phyloP scores from a whole-genome alignment of 176 grass and related monocot species.

The Raddia guianensis region DNA sequence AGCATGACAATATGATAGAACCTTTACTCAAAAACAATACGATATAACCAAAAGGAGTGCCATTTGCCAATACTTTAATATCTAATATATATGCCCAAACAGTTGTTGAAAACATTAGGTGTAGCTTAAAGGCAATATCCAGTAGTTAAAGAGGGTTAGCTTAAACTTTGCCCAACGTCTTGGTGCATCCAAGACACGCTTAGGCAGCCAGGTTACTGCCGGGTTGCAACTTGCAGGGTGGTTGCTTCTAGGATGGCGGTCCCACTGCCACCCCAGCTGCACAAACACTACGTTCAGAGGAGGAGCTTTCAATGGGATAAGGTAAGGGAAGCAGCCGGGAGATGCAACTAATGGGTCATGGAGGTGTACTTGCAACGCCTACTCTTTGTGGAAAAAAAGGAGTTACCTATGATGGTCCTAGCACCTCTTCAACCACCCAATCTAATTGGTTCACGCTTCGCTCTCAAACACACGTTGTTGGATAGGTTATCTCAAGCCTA shows the following conservation, averaged over 20 bases:
- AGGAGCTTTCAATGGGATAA: slow-evolving; percentile 31
- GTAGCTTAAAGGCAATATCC: slow-evolving; percentile 2
- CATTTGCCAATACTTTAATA: not conserved
- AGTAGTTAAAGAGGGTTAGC: slow-evolving; percentile 16
- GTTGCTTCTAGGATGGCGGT: not conserved
- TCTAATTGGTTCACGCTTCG: slow-evolving; percentile 49
- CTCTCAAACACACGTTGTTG: slow-evolving; percentile 36
- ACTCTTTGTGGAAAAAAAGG: slow-evolving; percentile 37
- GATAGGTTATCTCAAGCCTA: slow-evolving; percentile 4
- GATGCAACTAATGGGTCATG: slow-evolving; percentile 48
- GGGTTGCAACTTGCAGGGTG: slow-evolving; percentile 38
- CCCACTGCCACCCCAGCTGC: not conserved
- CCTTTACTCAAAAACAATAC: not conserved
- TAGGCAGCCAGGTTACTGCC: slow-evolving; percentile 23
- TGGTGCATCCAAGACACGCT: slow-evolving; percentile 23
- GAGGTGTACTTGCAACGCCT: slow-evolving; percentile 41
- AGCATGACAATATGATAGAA: not conserved
- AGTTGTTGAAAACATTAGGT: slow-evolving; percentile 32
- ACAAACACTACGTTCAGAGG: not conserved
- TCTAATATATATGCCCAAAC: not conserved
- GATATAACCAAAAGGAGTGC: not conserved
- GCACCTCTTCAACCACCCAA: slow-evolving; percentile 33
- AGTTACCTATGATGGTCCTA: slow-evolving; percentile 4
- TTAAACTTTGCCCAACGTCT: slow-evolving; percentile 28
- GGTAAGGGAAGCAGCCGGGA: slow-evolving; percentile 31